phyloP scores from a whole-genome alignment of 768 basidiomycete species.

The Russula sp. region DNA sequence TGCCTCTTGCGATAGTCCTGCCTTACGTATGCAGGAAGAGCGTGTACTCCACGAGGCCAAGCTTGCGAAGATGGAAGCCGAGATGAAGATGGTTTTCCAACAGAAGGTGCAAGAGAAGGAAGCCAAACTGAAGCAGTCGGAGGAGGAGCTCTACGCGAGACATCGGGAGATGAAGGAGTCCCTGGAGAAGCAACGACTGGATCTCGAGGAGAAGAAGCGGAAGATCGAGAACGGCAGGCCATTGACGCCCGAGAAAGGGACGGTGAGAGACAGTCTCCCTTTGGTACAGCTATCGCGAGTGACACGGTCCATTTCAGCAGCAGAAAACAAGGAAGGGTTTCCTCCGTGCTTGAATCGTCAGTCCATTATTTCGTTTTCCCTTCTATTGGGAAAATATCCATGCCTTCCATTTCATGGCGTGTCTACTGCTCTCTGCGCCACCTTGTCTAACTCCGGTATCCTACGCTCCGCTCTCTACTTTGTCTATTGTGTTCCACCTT shows the following conservation, averaged over 20 bases:
- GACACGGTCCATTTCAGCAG: not conserved
- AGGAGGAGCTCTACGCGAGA: conserved; percentile 97
- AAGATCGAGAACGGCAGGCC: conserved; percentile 92
- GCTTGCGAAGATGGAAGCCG: conserved; percentile 98
- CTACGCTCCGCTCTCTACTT: conserved; percentile 38
- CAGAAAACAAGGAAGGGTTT: conserved; percentile 58
- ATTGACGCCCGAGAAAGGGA: conserved; percentile 88
- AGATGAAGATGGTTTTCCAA: conserved; percentile 99
- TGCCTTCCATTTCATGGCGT: conserved; percentile 32
- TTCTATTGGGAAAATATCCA: conserved; percentile 28
- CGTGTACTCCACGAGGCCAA: conserved; percentile 95
- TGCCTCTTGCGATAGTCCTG: conserved; percentile 57
- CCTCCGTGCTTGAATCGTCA: conserved; percentile 51
- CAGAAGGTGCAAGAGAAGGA: conserved; percentile 99
- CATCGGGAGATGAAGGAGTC: conserved; percentile 99
- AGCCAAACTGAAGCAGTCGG: conserved; percentile 96
- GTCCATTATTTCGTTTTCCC: conserved; percentile 22
- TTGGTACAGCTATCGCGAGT: conserved; percentile 5
- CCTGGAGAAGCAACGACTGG: conserved; percentile 89
- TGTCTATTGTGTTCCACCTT: conserved; percentile 21
- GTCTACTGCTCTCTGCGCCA: conserved; percentile 36
- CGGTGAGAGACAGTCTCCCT: conserved; percentile 44
- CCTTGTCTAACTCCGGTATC: conserved; percentile 36
- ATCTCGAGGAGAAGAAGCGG: conserved; percentile 98
- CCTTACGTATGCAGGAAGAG: conserved; percentile 93